A percentile compares a stretch with the other conserved stretches of the same genome.
These are phyloP conservation scores for Coemansia sp. DNA, from an alignment of 192 early-diverging fungal genomes.

Conservation along the genomic window DNA sequence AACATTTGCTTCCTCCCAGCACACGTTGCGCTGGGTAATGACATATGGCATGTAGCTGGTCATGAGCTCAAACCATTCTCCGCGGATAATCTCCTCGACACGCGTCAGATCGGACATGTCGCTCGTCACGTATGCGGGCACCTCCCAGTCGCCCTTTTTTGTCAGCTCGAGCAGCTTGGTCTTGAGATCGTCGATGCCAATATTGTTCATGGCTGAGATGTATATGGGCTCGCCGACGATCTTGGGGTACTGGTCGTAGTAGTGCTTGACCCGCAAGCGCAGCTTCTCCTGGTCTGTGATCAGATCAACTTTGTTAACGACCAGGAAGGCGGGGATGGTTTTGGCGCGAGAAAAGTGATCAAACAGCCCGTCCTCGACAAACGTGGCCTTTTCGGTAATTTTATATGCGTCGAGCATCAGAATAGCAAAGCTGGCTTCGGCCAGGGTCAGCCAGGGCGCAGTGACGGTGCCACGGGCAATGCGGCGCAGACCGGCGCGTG, in stretches of 20 bases:
- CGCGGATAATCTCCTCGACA: slow-evolving; percentile 51
- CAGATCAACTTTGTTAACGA: slow-evolving; percentile 47
- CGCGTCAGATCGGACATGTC: slow-evolving; percentile 48
- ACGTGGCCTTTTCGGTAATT: slow-evolving; percentile 36
- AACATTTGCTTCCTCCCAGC: slow-evolving; percentile 32
- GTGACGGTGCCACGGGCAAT: slow-evolving; percentile 40
- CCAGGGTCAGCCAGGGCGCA: slow-evolving; percentile 45
- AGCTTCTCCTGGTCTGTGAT: slow-evolving; percentile 27
- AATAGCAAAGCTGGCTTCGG: slow-evolving; percentile 26
- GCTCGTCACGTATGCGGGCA: slow-evolving; percentile 26
- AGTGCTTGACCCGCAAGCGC: slow-evolving; percentile 14
- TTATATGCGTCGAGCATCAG: slow-evolving; percentile 45
- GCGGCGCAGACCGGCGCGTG: slow-evolving; percentile 31
- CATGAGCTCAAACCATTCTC: slow-evolving; percentile 43
- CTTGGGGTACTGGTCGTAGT: slow-evolving; percentile 14
- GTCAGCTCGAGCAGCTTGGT: slow-evolving; percentile 17
- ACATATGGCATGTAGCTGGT: slow-evolving; percentile 37
- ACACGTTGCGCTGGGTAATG: slow-evolving; percentile 36
- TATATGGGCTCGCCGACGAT: slow-evolving; percentile 29
- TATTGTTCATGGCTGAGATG: slow-evolving; percentile 41
- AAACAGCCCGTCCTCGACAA: slow-evolving; percentile 36
- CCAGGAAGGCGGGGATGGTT: slow-evolving; percentile 28
- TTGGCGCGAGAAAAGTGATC: slow-evolving; percentile 12
- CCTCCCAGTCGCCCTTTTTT: slow-evolving; percentile 32
- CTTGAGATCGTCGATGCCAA: slow-evolving; percentile 41